Percentiles rank a stretch among this genome's conserved stretches.
phyloP scores from a whole-genome alignment of 768 basidiomycete species.

The Hericium erinaceus region DNA sequence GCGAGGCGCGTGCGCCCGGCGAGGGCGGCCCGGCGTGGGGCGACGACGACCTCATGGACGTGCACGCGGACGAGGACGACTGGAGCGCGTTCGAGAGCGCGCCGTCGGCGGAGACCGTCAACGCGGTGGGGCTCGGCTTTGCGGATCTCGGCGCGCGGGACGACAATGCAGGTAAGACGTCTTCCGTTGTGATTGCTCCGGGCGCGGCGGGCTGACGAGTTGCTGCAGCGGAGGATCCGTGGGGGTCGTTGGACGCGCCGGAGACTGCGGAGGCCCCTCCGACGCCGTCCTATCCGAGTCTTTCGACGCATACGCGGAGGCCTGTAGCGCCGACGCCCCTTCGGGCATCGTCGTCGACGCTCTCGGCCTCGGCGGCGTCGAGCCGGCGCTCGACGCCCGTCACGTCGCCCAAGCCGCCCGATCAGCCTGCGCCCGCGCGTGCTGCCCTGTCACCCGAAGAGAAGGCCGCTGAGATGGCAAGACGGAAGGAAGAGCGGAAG shows the following conservation, averaged over 20 bases:
- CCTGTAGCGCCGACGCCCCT: neutral
- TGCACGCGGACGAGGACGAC: constrained; percentile 87
- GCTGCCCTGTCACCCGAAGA: constrained; percentile 75
- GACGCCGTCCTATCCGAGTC: constrained; percentile 5
- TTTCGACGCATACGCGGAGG: constrained; percentile 1
- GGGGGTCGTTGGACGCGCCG: constrained; percentile 12
- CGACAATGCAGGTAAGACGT: neutral
- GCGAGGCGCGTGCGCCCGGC: constrained; percentile 33
- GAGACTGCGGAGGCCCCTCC: constrained; percentile 4
- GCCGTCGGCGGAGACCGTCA: constrained; percentile 17
- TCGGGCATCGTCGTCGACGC: neutral
- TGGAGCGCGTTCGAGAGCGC: constrained; percentile 65
- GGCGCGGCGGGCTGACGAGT: neutral
- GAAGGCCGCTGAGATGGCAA: constrained; percentile 86
- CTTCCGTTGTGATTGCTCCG: neutral
- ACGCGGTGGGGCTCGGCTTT: constrained; percentile 21
- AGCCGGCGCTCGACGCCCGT: constrained; percentile 16
- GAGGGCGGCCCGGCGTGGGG: constrained; percentile 51
- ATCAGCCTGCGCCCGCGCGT: constrained; percentile 6
- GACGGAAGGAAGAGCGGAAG: constrained; percentile 86
- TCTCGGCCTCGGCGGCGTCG: constrained; percentile 6
- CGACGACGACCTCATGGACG: constrained; percentile 81
- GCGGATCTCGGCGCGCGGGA: neutral
- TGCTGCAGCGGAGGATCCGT: constrained; percentile 10
- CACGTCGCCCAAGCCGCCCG: constrained; percentile 14